Base-by-base conservation (phyloP, 2,329 filamentous ascomycete genomes). In the Aspergillus novofumigatus region DNA sequence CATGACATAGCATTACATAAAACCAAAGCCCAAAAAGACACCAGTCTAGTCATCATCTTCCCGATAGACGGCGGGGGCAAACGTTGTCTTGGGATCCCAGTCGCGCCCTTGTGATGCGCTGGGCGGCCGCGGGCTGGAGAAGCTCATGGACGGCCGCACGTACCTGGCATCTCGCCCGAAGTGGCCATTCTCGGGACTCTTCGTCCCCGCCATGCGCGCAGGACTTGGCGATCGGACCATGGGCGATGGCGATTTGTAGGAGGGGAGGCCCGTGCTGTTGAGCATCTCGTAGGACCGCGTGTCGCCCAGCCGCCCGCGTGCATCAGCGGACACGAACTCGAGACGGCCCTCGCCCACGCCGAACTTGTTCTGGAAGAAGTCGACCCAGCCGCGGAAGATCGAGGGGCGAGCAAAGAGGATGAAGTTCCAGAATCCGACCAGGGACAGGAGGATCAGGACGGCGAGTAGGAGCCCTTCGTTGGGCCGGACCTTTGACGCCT, bases 261-360 rank as follows among this genome's bases (percentile, higher is more conserved):
- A 54, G 2, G 59, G 58, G 21, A 61, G 41, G 9, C 54, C 63
- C 3, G 67, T 57, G 42, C 59, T 66, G 20, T 63, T 72, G 49
- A 92, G 86, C 89, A 92, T 92, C 80, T 92, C 90, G 80, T 92
- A 92, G 73, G 87, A 85, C 77, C 85, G 83, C 71, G 80, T 80
- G 66, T 87, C 85, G 72, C 83, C 81, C 62, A 86, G 86, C 58
- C 81, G 73, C 58, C 84, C 81, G 65, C 83, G 83, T 49, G 92
- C 91, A 70, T 97, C 93, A 49, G 89, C 87, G 42, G 91, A 95
- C 62, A 96, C 89, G 67, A 97, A 97, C 72, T 97, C 93, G 66
- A 88, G 85, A 58, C 77, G 74, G 38, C 10, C 44, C 4, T 25
- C 21, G 44, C 14, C 44, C 20, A 70, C 72, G 23, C 76, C 74